These are phyloP conservation scores for Erodium texanum DNA, from an alignment of 441 rosid genomes.

Conservation along the genomic window DNA sequence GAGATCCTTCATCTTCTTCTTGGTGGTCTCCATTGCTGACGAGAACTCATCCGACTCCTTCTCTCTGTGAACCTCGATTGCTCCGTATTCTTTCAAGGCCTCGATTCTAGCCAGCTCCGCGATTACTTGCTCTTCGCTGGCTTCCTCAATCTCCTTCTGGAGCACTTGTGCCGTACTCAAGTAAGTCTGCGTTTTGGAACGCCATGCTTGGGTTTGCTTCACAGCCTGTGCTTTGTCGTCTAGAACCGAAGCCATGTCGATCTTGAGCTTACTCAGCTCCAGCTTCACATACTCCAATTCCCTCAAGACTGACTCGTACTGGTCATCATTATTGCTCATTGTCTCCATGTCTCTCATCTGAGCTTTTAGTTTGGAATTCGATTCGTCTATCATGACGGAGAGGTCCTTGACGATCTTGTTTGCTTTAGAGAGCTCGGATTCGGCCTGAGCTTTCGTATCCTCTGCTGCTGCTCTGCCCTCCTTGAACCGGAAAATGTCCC, in stretches of 20 bases:
- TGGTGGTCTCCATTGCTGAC: conserved; percentile 23
- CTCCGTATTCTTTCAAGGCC: conserved; percentile 56
- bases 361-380: conserved; percentile 28
- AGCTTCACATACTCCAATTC: conserved; percentile 52
- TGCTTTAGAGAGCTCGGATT: conserved; percentile 39
- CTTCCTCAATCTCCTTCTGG: conserved; percentile 53
- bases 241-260: conserved; percentile 48
- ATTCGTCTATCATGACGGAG: conserved; percentile 35
- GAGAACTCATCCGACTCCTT: conserved; percentile 33
- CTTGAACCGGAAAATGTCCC: conserved; percentile 34
- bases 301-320: conserved; percentile 33
- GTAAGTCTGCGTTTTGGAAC: conserved; percentile 23
- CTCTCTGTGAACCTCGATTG: conserved; percentile 40
- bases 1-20: conserved; percentile 27
- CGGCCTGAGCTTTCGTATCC: conserved; percentile 36
- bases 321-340: not conserved
- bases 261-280: conserved; percentile 63
- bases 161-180: conserved; percentile 31
- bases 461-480: conserved; percentile 49
- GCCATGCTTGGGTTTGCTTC: conserved; percentile 35
- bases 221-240: conserved; percentile 48
- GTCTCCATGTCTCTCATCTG: too few relatives aligned
- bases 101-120: conserved; percentile 74
- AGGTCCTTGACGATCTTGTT: conserved; percentile 40
- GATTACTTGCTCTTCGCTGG: conserved; percentile 64